These are phyloP conservation scores for Linaria vulgaris DNA, from an alignment of 257 asterid genomes.

Conservation along the genomic window DNA sequence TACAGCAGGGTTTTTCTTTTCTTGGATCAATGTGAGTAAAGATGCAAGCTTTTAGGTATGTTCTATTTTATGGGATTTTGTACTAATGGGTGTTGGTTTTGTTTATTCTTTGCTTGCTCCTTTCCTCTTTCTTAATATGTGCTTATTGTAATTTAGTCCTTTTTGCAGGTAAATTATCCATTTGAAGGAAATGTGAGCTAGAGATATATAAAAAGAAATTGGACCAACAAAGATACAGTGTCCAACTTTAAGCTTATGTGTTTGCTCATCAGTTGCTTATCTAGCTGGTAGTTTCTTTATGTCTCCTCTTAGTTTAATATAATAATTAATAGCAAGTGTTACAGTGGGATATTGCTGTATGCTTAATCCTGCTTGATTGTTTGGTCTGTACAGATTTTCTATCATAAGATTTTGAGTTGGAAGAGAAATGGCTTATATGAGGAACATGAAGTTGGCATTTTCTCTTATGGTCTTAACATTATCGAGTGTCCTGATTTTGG, in stretches of 20 bases:
- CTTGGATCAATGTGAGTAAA: conserved; percentile 58
- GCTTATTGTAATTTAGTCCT: conserved; percentile 23
- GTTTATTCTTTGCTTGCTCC: conserved; percentile 49
- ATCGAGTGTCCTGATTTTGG: conserved; percentile 38
- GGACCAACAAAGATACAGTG: conserved; percentile 11
- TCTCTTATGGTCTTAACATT: conserved; percentile 38
- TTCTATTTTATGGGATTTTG: conserved; percentile 26
- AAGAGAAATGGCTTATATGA: conserved; percentile 42
- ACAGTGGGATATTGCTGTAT: not conserved
- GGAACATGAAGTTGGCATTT: conserved; percentile 39
- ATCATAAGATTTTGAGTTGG: conserved; percentile 33
- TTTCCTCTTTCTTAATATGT: conserved; percentile 31
- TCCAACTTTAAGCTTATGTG: conserved; percentile 19
- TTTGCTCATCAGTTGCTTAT: conserved; percentile 29
- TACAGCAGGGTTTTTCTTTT: conserved; percentile 31
- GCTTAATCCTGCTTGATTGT: conserved; percentile 4
- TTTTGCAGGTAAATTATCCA: conserved; percentile 41
- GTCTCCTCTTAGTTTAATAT: not conserved
- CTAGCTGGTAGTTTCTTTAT: conserved; percentile 30
- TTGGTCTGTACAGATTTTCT: conserved; percentile 41
- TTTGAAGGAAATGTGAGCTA: conserved; percentile 44
- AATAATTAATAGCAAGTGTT: not conserved
- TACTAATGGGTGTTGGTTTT: not conserved
- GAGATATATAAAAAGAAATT: conserved; percentile 19
- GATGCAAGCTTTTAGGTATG: conserved; percentile 36